phyloP scores from a whole-genome alignment of 805 yeast genomes.

The Kluyveromyces wickerhamii region DNA sequence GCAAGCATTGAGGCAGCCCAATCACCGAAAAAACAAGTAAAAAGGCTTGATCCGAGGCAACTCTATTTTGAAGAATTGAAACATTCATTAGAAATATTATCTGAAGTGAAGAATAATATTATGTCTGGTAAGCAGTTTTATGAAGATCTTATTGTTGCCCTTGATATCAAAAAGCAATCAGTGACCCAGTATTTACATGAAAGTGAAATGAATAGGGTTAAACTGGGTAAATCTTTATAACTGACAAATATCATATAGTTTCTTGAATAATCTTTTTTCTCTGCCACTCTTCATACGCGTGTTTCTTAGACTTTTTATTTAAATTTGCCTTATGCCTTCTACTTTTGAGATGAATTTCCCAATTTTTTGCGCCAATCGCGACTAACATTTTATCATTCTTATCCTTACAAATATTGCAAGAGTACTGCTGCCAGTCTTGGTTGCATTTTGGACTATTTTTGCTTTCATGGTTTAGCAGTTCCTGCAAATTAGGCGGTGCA shows the following conservation, averaged over 20 bases:
- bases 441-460: constrained; percentile 6
- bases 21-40: constrained; percentile 3
- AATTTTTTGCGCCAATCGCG: constrained; percentile 65
- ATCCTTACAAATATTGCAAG: constrained; percentile 60
- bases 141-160: constrained; percentile 40
- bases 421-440: constrained; percentile 54
- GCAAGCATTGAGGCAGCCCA: constrained; percentile 36
- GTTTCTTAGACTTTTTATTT: constrained; percentile 40
- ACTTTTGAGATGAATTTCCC: constrained; percentile 60
- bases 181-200: constrained; percentile 44
- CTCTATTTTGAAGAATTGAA: constrained; percentile 22
- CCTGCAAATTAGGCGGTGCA: constrained; percentile 35
- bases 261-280: constrained; percentile 6
- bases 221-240: background rate
- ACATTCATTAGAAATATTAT: constrained; percentile 30
- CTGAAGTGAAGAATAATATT: constrained; percentile 51
- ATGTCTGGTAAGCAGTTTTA: constrained; percentile 68
- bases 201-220: constrained; percentile 36
- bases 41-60: constrained; percentile 15
- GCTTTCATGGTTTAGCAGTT: constrained; percentile 15
- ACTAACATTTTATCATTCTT: constrained; percentile 47
- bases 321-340: constrained; percentile 56
- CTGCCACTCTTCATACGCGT: constrained; percentile 44
- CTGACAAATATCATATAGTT: background rate
- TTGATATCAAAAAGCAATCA: constrained; percentile 35